Evolutionary conservation across 2,329 filamentous ascomycete genomes (phyloP).

Genomic region (Hymenoscyphus linearis): DNA sequence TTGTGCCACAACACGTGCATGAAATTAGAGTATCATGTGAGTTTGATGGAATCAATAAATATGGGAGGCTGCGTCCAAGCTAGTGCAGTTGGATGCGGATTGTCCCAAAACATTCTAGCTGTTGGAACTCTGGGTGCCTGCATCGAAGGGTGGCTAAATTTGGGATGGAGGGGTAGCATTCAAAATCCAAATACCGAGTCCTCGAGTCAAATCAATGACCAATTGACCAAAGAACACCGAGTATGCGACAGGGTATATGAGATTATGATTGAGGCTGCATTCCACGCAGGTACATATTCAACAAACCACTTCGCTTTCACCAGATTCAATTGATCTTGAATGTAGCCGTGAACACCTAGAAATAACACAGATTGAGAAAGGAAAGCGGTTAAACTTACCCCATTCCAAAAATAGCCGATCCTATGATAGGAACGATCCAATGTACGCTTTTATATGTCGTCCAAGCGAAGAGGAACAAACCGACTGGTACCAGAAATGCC

Average conservation of each 20-base stretch:
- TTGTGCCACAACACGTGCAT: constrained; percentile 21
- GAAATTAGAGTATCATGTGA: constrained; percentile 15
- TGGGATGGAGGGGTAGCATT: neutral
- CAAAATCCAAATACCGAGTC: neutral
- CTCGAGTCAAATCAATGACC: neutral
- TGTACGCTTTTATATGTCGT: constrained; percentile 69
- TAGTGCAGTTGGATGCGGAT: constrained; percentile 2
- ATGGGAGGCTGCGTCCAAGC: constrained; percentile 3
- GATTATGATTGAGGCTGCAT: constrained; percentile 10
- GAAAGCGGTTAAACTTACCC: constrained; percentile 48
- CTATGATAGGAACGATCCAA: constrained; percentile 73
- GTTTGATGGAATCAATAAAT: constrained; percentile 6
- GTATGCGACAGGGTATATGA: neutral
- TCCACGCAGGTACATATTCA: constrained; percentile 20
- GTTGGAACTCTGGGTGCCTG: neutral
- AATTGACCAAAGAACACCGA: constrained; percentile 1
- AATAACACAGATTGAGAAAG: constrained; percentile 19
- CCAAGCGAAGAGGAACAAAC: constrained; percentile 87
- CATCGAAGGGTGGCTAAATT: neutral
- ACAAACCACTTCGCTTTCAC: neutral
- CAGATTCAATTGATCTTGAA: neutral
- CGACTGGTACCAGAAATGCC: constrained; percentile 70
- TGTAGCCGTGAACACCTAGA: neutral
- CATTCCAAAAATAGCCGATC: constrained; percentile 63
- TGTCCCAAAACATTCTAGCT: constrained; percentile 2